Base-by-base conservation (phyloP, 805 yeast genomes). In the Candida xiaguanensis region DNA sequence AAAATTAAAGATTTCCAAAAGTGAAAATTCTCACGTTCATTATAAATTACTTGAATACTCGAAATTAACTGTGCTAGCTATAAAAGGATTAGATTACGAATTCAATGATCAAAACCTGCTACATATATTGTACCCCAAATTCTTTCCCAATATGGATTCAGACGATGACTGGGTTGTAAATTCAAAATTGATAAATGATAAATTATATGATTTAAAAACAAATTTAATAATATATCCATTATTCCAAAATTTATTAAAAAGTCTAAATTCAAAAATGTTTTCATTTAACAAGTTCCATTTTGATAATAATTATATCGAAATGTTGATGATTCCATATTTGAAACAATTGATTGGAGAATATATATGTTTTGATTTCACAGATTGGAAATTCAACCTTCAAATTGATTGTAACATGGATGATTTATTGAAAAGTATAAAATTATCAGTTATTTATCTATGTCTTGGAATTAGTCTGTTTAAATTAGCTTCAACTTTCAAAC, bases 101-200 rank as follows among this genome's bases (percentile, higher is more conserved):
- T 56, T 67, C 39, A 59, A 55, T 33, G 73, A 67, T 38, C 74
- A 68, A 42, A 67, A 65, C 40, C 59, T 66, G 59, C 51, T 67
- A 30, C 74, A 69, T 39, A 67, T 69, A 22, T 51, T 67, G 13
- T 69, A 69, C 45, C 74, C 74, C 11, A 65, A 65, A 36, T 66
- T 65, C 48, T 68, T 61, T 36, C 72, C 72, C 30, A 67, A 67
- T 35, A 53, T 62, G 18, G 71, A 66, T 38, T 58, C 66, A 0
- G 72, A 66, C 42, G 67, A 66, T 36, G 67, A 66, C 37, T 69
- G 72, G 71, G 31, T 44, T 9, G 67, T 67, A 0, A 45, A 50
- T 22, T 45, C 44, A 9, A 43, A 51, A 20, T 43, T 53, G 9
- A 32, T 42, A 7, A 29, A 36, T 24, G 34, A 39, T 22, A 33